These are phyloP conservation scores for Rhizophora mangle DNA, from an alignment of 345 rosid genomes.

Conservation along the genomic window DNA sequence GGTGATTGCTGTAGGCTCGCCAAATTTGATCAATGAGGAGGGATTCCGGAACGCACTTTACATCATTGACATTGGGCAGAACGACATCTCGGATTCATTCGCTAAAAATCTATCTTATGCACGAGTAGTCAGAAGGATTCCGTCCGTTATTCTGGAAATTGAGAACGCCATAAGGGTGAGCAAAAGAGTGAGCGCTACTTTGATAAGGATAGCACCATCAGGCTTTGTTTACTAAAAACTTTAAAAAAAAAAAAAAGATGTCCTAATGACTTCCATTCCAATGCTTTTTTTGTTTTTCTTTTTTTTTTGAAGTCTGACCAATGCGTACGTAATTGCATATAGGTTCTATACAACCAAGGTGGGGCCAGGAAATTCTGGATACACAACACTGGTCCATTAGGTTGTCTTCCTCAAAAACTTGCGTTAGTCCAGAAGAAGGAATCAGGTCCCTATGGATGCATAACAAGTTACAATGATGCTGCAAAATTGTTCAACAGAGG, in stretches of 20 bases:
- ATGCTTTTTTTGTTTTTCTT: too few relatives aligned
- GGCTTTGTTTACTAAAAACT: too few relatives aligned
- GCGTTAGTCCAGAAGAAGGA: constrained; percentile 40
- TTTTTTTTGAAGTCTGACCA: too few relatives aligned
- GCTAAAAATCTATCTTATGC: constrained; percentile 51
- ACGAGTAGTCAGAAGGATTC: constrained; percentile 49
- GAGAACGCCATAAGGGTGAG: constrained; percentile 58
- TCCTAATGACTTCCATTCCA: not conserved
- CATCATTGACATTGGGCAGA: constrained; percentile 84
- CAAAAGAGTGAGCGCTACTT: not conserved
- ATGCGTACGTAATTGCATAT: constrained; percentile 1
- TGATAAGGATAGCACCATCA: too few relatives aligned
- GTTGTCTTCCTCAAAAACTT: constrained; percentile 86
- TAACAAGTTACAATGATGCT: constrained; percentile 55
- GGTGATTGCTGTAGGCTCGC: constrained; percentile 31
- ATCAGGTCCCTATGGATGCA: constrained; percentile 55
- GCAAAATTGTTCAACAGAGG: constrained; percentile 64
- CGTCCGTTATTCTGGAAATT: constrained; percentile 51
- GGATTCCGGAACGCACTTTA: constrained; percentile 69
- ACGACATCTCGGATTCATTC: constrained; percentile 73
- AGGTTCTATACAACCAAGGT: constrained; percentile 60
- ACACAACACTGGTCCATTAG: constrained; percentile 87
- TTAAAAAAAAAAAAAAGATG: not conserved
- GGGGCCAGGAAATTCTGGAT: constrained; percentile 77
- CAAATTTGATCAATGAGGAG: constrained; percentile 33